Evolutionary conservation across 2,329 filamentous ascomycete species (phyloP), one percentile per base, ranked within the genome.

Genomic region (Waltergamsia citrina): DNA sequence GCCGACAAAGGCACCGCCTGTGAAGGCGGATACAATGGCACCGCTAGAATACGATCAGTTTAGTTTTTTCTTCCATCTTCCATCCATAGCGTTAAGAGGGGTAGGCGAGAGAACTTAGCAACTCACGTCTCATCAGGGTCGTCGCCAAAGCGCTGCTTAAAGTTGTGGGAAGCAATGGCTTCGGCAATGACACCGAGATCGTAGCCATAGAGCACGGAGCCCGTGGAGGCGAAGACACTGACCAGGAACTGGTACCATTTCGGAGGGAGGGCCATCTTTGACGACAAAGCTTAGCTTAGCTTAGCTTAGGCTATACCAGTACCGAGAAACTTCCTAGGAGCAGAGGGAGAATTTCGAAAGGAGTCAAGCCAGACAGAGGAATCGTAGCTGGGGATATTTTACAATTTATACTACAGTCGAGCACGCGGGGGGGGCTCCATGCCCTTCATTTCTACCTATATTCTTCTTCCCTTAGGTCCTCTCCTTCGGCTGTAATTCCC

Each of bases 1-100:
- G 7, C 81, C 82, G 42, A 81, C 71, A 57, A 85, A 85, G 16
- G 82, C 82, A n/a, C 70, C 70, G 24, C 83, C 80, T 0, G 84
- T 90, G 53, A 90, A 88, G 38, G 87, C 68, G 2, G 81, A 83
- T 8, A 36, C 37, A 0, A 86, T 79, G 4, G 81, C 72, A 34
- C 81, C 82, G 24, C 69, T 78, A 31, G 14, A 11, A 19, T 25
- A 7, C 5, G 6, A 22, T 32, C 16, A 34, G 19, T 18, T 15
- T 6, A 10, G 33, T 6, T 9, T 22, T 14, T 28, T n/a, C n/a
- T n/a, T n/a, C n/a, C n/a, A n/a, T n/a, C n/a, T n/a, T n/a, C n/a
- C n/a, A n/a, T 21, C 9, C 23, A 25, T 7, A 16, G 29, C 12
- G 33, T 28, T 14, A 5, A 15, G 33, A n/a, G 17, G 4, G 16